These are phyloP conservation scores for Colletotrichum brevisporum DNA, from an alignment of 2,329 filamentous ascomycete genomes.

Conservation along the genomic window DNA sequence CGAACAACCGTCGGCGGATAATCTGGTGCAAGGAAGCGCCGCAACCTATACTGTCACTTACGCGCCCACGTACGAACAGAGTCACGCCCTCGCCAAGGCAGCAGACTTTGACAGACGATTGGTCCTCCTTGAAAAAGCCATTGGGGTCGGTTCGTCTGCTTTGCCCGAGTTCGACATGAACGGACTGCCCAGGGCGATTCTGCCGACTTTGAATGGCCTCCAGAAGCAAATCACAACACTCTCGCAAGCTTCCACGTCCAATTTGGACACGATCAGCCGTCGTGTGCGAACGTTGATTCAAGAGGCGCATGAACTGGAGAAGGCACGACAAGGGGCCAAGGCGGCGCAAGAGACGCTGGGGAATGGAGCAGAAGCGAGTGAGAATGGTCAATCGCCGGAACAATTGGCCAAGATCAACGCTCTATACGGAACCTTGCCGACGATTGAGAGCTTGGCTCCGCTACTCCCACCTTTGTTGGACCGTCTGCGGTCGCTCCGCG, in stretches of 20 bases:
- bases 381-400: conserved; percentile 70
- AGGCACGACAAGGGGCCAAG: conserved; percentile 74
- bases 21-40: conserved; percentile 26
- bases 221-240: conserved; percentile 85
- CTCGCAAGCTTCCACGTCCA: conserved; percentile 78
- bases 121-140: conserved; percentile 80
- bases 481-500: conserved; percentile 84
- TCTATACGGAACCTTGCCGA: conserved; percentile 88
- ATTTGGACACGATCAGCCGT: conserved; percentile 79
- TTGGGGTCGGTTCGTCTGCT: conserved; percentile 82
- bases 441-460: conserved; percentile 88
- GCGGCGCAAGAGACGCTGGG: conserved; percentile 72
- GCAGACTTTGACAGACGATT: conserved; percentile 91
- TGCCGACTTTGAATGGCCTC: conserved; percentile 85
- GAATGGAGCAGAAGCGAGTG: conserved; percentile 57
- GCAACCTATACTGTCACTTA: conserved; percentile 75
- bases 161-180: conserved; percentile 73
- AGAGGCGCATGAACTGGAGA: conserved; percentile 80
- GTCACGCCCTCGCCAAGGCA: conserved; percentile 81
- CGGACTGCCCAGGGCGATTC: conserved; percentile 75
- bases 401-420: conserved; percentile 91
- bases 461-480: conserved; percentile 89
- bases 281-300: conserved; percentile 78
- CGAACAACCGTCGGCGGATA: conserved; percentile 43
- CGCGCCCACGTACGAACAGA: conserved; percentile 74